phyloP scores from a whole-genome alignment of 495 filamentous ascomycete genomes.

The Immersiella caudata region DNA sequence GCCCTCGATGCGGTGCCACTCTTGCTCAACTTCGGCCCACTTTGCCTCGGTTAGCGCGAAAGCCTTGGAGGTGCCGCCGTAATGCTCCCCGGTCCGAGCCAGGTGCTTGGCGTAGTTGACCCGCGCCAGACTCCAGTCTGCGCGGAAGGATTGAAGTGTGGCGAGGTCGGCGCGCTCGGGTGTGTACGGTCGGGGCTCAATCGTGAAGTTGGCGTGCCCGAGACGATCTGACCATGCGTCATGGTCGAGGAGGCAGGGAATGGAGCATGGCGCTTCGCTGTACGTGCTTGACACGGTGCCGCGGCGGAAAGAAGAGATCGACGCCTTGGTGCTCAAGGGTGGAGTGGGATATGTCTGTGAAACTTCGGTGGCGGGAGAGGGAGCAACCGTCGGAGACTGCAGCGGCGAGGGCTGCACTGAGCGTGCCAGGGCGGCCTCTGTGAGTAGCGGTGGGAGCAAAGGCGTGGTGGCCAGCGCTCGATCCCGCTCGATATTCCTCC shows the following conservation, averaged over 20 bases:
- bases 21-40: constrained; percentile 74
- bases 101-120: constrained; percentile 83
- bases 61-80: constrained; percentile 79
- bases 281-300: constrained; percentile 39
- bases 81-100: constrained; percentile 83
- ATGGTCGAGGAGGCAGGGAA: constrained; percentile 63
- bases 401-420: constrained; percentile 70
- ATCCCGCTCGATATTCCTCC: constrained; percentile 56
- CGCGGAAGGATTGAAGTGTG: constrained; percentile 66
- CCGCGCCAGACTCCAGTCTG: constrained; percentile 79
- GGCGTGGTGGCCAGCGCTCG: constrained; percentile 73
- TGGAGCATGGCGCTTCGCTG: constrained; percentile 46
- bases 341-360: constrained; percentile 62
- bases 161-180: constrained; percentile 60
- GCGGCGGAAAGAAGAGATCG: constrained; percentile 70
- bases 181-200: constrained; percentile 77
- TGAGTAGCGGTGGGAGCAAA: constrained; percentile 77
- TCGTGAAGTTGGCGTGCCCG: constrained; percentile 91
- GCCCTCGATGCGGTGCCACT: constrained; percentile 70
- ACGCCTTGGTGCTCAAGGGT: constrained; percentile 78
- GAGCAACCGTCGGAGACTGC: constrained; percentile 71
- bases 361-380: constrained; percentile 33
- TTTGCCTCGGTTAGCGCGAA: constrained; percentile 81
- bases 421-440: constrained; percentile 45
- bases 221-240: constrained; percentile 83